Evolutionary conservation across 2,329 filamentous ascomycete species (phyloP), one percentile per base, ranked within the genome.

Genomic region (Xylaria sp.): DNA sequence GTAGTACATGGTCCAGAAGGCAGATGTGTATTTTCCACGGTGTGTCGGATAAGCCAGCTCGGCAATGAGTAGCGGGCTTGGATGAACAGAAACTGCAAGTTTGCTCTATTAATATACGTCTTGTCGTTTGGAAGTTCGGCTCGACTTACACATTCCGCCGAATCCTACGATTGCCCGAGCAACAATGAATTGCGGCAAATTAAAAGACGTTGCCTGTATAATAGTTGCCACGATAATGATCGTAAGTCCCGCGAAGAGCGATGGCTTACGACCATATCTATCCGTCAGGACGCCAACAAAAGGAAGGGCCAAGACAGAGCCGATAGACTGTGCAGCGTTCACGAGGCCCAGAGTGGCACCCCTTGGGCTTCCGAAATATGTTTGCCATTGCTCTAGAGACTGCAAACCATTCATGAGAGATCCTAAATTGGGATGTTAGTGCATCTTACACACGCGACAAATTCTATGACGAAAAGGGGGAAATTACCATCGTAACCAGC

Each of bases 131-230:
- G 45, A 3, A 15, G 22, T 13, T 50, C 9, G 15, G 5, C 45
- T 29, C 13, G 33, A 50, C 56, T 39, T 50, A 50, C 56, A 59
- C 63, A 80, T 80, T 54, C 79, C 77, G 58, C 73, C 78, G 65
- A 79, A 78, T 55, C 79, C 79, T 51, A 76, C 76, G 29, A 82
- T 67, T 59, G 80, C 74, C 33, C 75, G 77, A n/a, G 80, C 78
- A 22, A 78, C 57, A 31, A 78, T 69, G 55, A 78, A 79, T 63
- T 79, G 80, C 29, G 75, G 73, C 33, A 77, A 72, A 69, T 79
- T 79, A 27, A 75, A 66, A 4, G 80, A 76, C 3, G 75, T 75
- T 2, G 78, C 76, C 61, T 83, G 80, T 5, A 82, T 72, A 15
- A 75, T 72, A 1, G 80, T 73, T 7, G 75, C 80, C 27, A 78